These are phyloP conservation scores for Coniophora puteana DNA, from an alignment of 1,284 basidiomycete species.

Conservation along the genomic window DNA sequence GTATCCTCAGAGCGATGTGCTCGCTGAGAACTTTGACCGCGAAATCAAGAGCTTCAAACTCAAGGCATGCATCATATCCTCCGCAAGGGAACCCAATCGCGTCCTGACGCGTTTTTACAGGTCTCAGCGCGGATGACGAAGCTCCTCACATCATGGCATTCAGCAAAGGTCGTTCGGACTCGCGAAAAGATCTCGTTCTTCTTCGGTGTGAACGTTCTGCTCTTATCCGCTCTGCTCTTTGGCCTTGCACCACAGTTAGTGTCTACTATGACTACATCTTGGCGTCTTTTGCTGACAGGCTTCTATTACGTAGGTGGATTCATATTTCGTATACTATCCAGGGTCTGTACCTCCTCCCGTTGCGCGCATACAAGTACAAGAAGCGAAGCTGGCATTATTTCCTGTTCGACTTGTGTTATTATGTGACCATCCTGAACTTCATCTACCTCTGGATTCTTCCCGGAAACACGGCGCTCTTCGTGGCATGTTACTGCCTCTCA, in stretches of 20 bases:
- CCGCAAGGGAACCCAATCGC: constrained; percentile 2
- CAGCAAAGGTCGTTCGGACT: constrained; percentile 88
- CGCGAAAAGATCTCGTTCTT: constrained; percentile 90
- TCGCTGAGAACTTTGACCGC: constrained; percentile 76
- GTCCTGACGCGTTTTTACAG: constrained; percentile 32
- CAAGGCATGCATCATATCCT: constrained; percentile 36
- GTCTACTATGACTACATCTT: not conserved
- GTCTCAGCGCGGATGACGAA: constrained; percentile 72
- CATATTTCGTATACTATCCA: constrained; percentile 78
- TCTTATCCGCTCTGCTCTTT: constrained; percentile 80
- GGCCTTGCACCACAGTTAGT: constrained; percentile 80
- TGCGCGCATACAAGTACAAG: constrained; percentile 83
- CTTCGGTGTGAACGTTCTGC: constrained; percentile 85
- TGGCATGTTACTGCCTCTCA: constrained; percentile 85
- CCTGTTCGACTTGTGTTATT: constrained; percentile 92
- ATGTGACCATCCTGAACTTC: constrained; percentile 84
- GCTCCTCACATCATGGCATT: constrained; percentile 79
- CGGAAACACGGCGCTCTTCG: constrained; percentile 67
- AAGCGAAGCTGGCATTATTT: constrained; percentile 91
- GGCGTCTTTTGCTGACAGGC: not conserved
- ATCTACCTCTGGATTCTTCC: constrained; percentile 86
- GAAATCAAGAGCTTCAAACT: constrained; percentile 79
- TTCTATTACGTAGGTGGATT: constrained; percentile 53
- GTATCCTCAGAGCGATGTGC: constrained; percentile 61
- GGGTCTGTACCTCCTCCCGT: constrained; percentile 72